Conservation (phyloP, 305 asterid genomes). For the Fraxinus dipetala region DNA sequence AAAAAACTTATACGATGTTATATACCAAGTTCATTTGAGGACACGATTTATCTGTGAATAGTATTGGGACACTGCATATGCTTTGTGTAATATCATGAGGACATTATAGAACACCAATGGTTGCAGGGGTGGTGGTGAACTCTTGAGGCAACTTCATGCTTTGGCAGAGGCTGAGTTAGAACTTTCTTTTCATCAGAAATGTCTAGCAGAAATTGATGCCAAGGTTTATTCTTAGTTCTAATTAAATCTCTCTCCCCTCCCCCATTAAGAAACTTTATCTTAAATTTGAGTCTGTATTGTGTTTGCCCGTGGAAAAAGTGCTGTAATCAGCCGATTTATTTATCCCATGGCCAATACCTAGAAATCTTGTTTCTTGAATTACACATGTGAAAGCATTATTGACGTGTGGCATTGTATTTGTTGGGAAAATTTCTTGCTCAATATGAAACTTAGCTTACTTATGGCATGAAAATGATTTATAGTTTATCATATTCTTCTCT, state of each 20-base stretch:
- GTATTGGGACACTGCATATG: background rate
- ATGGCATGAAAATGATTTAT: background rate
- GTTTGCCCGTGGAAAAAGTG: background rate
- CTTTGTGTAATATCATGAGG: slow-evolving; percentile 4
- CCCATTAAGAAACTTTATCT: background rate
- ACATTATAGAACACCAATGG: slow-evolving; percentile 24
- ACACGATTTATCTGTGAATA: background rate
- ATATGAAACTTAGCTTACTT: background rate
- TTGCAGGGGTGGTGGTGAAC: slow-evolving; percentile 91
- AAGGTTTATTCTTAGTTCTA: slow-evolving; percentile 45
- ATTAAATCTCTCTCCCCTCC: background rate
- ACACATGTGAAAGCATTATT: background rate
- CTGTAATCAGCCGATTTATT: background rate
- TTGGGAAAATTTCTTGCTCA: background rate
- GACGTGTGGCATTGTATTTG: background rate
- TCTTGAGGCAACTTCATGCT: slow-evolving; percentile 76
- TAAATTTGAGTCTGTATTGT: background rate
- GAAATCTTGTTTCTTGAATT: background rate
- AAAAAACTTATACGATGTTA: background rate
- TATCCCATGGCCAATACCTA: background rate
- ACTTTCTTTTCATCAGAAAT: slow-evolving; percentile 60
- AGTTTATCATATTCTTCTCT: background rate
- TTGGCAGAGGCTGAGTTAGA: slow-evolving; percentile 72
- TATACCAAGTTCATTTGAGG: background rate
- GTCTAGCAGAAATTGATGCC: slow-evolving; percentile 60